Evolutionary conservation across 2,329 filamentous ascomycete species (phyloP).

Genomic region (Bipolaris cookei): DNA sequence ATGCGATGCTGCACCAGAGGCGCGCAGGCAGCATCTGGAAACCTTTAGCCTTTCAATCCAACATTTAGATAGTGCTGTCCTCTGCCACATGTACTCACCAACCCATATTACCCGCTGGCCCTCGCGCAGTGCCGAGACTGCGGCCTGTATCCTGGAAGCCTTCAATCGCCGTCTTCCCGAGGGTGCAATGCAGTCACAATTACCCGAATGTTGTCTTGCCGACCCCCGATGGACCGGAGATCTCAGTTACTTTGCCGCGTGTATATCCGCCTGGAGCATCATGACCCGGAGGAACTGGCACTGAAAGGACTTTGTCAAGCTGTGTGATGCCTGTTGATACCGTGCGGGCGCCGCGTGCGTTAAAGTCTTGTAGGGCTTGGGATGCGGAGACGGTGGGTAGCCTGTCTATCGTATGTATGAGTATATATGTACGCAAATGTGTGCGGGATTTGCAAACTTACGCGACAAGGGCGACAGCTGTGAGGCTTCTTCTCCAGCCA

Average conservation of each 20-base stretch:
- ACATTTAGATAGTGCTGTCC: constrained; percentile 15
- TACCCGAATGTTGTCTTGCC: constrained; percentile 87
- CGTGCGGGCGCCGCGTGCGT: constrained; percentile 56
- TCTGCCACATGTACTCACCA: constrained; percentile 61
- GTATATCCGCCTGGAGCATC: constrained; percentile 62
- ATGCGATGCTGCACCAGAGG: constrained; percentile 58
- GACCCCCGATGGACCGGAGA: constrained; percentile 84
- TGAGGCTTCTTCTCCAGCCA: constrained; percentile 39
- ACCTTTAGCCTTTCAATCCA: constrained; percentile 36
- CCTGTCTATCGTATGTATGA: constrained; percentile 62
- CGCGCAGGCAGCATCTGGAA: constrained; percentile 57
- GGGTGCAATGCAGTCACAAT: constrained; percentile 43
- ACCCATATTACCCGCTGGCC: constrained; percentile 78
- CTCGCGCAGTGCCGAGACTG: constrained; percentile 66
- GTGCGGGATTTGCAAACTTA: constrained; percentile 30
- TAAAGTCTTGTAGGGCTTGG: constrained; percentile 69
- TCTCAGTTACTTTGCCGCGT: constrained; percentile 80
- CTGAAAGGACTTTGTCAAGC: constrained; percentile 54
- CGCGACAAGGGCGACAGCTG: constrained; percentile 47
- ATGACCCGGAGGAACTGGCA: constrained; percentile 33
- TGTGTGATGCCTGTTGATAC: constrained; percentile 56
- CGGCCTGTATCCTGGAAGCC: constrained; percentile 69
- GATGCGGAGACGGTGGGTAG: constrained; percentile 79
- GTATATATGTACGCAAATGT: constrained; percentile 6
- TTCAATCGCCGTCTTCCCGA: constrained; percentile 31